Conservation (phyloP, 345 rosid genomes). For the Excoecaria cochinchinensis region DNA sequence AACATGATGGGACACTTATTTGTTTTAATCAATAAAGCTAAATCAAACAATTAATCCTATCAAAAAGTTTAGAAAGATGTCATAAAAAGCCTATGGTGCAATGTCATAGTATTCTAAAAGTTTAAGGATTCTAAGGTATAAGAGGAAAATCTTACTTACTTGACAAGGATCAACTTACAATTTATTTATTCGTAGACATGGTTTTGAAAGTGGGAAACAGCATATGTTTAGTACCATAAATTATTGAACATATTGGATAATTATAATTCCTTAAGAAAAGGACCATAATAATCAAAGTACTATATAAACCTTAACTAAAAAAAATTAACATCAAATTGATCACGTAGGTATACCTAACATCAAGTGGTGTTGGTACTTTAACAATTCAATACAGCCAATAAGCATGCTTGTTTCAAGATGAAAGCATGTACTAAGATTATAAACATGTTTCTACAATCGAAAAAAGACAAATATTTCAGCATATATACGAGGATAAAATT, state of each 20-base stretch:
- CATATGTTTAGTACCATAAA: not conserved
- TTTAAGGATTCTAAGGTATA: not conserved
- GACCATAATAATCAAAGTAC: not conserved
- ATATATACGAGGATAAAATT: not conserved
- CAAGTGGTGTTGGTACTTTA: not conserved
- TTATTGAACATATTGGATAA: not conserved
- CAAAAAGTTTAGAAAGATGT: not conserved
- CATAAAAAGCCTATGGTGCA: not conserved
- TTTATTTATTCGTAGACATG: not conserved
- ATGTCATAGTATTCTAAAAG: not conserved
- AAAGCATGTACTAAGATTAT: constrained; percentile 5
- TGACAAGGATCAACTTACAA: not conserved
- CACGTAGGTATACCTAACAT: not conserved
- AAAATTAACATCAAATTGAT: constrained; percentile 6
- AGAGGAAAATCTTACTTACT: not conserved
- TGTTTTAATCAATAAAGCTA: not conserved
- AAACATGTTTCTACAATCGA: not conserved
- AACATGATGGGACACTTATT: not conserved
- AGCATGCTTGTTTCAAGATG: not conserved
- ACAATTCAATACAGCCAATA: not conserved
- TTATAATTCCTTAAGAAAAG: not conserved
- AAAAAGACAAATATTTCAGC: not conserved
- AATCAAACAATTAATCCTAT: not conserved
- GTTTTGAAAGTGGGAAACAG: not conserved
- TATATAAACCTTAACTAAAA: not conserved